Percentiles rank a stretch among this genome's conserved stretches.
Evolutionary conservation across 352 stramenopile species (phyloP).

Genomic region (Phytophthora foliorum): DNA sequence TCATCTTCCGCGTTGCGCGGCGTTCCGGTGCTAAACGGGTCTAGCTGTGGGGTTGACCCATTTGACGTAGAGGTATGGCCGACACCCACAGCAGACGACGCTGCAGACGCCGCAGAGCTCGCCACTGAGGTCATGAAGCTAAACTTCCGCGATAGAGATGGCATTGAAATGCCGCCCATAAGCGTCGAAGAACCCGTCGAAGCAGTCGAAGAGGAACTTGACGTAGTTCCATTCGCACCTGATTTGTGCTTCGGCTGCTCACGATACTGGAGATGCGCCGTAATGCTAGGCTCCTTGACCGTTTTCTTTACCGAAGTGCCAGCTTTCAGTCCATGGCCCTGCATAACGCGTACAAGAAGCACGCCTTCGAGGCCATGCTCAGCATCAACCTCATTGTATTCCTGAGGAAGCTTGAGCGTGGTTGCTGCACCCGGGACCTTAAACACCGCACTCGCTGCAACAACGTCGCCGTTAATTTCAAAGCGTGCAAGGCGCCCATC

Average conservation of each 20-base stretch:
- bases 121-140: conserved; percentile 69
- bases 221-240: conserved; percentile 38
- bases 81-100: conserved; percentile 41
- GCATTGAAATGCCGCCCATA: conserved; percentile 75
- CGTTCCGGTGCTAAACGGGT: conserved; percentile 68
- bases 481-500: conserved; percentile 87
- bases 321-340: conserved; percentile 83
- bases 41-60: conserved; percentile 24
- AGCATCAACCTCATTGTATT: conserved; percentile 90
- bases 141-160: conserved; percentile 78
- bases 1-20: conserved; percentile 65
- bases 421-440: conserved; percentile 87
- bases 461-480: conserved; percentile 91
- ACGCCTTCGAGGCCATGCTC: conserved; percentile 77
- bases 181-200: conserved; percentile 30
- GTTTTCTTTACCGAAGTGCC: conserved; percentile 72
- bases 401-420: conserved; percentile 88
- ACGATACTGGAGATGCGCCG: conserved; percentile 66
- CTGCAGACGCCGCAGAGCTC: conserved; percentile 44
- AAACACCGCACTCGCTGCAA: conserved; percentile 87
- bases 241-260: conserved; percentile 59
- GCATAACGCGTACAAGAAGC: conserved; percentile 83
- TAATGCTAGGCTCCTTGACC: conserved; percentile 75
- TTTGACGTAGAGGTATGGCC: conserved; percentile 27
- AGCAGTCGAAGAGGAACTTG: conserved; percentile 29